Base-by-base conservation (phyloP, 768 basidiomycete genomes). In the Auricularia sp. region DNA sequence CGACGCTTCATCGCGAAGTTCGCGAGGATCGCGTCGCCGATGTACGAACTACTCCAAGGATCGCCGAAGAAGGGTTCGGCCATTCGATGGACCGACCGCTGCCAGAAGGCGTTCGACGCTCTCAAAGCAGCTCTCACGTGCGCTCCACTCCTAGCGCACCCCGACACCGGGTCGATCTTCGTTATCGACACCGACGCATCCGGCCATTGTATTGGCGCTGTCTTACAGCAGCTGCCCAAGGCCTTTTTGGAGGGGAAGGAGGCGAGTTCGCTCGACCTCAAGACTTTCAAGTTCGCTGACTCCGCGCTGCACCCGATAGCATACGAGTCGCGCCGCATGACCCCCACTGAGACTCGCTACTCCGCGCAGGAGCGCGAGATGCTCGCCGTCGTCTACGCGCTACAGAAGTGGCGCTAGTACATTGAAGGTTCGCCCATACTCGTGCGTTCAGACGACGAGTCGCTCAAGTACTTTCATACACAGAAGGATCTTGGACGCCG, bases 371-470 rank as follows among this genome's bases (percentile, higher is more conserved):
- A 51, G 21, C 47, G 16, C 16, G 47, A 51, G 8, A 51, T 51
- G 47, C 47, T 51, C 16, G 47, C 47, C 11, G 47, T 51, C 47
- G 47, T 51, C 47, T 51, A 51, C 47, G 47, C 47, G 14, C 47
- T 51, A 6, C 65, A 68, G 54, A 69, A 71, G 18, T 69, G 63
- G 62, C 61, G 67, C 34, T 63, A 62, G 0, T 71, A 68, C 56
- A 65, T 71, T 62, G 68, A 69, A 62, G 70, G 70, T 16, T 68
- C 70, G 14, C 70, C 68, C 0, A 69, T 71, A 42, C 54, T 68
- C 47, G 69, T 71, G 29, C 63, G 65, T 54, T 67, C 71, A 29
- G 68, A 71, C 56, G 69, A 72, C 44, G 67, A 70, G 61, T 70
- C 68, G 16, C 63, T 70, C 44, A 68, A 69, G 47, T 70, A 70